A percentile compares a stretch with the other conserved stretches of the same genome.
Conservation (phyloP, 768 basidiomycete species). For the Porphyrellus cyaneotinctus region DNA sequence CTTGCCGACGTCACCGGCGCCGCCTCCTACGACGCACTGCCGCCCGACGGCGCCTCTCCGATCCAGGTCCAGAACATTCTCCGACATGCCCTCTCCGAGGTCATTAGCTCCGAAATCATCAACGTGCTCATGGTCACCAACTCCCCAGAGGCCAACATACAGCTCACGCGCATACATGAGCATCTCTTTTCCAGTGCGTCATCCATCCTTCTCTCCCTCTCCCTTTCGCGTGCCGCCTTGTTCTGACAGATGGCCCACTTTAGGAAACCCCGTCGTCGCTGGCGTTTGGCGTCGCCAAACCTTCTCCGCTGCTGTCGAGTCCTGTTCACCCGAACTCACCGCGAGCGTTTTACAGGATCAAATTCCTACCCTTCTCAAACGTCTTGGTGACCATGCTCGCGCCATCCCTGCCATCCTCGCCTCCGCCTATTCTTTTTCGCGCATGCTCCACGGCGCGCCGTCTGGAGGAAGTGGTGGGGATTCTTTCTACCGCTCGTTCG, state of each 20-base stretch:
- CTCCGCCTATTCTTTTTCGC: constrained; percentile 72
- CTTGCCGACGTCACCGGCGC: constrained; percentile 55
- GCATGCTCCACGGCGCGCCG: constrained; percentile 78
- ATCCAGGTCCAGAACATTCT: constrained; percentile 79
- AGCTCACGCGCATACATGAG: constrained; percentile 83
- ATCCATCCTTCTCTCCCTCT: background rate
- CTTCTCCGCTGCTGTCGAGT: constrained; percentile 40
- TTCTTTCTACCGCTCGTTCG: constrained; percentile 82
- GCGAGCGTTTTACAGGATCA: constrained; percentile 65
- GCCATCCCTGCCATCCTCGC: constrained; percentile 60
- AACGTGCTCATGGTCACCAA: constrained; percentile 87
- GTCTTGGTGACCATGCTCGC: constrained; percentile 42
- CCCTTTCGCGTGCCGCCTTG: background rate
- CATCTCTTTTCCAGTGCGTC: constrained; percentile 77
- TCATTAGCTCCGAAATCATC: constrained; percentile 69
- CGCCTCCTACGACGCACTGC: constrained; percentile 37
- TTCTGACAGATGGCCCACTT: background rate
- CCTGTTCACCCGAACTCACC: constrained; percentile 68
- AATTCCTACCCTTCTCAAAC: constrained; percentile 57
- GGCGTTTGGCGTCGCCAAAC: constrained; percentile 64
- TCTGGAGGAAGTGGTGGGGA: constrained; percentile 46
- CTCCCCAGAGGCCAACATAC: constrained; percentile 77
- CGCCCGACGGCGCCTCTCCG: constrained; percentile 42
- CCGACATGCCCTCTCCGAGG: constrained; percentile 76
- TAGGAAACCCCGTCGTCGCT: constrained; percentile 85